A percentile compares a stretch with the other conserved stretches of the same genome.
phyloP scores from a whole-genome alignment of 306 rosid species.

The Bauhinia variegata region DNA sequence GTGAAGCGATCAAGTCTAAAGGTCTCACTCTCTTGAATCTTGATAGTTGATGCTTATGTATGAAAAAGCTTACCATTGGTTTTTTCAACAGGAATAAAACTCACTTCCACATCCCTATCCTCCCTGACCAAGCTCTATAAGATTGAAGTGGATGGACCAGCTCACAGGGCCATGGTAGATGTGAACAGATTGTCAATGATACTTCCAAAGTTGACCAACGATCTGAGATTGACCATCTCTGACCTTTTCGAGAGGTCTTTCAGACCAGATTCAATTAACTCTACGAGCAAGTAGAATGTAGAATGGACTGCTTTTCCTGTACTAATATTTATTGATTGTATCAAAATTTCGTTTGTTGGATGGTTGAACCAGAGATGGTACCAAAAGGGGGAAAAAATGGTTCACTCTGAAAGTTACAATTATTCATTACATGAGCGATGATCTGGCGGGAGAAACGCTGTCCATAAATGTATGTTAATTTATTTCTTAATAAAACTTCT shows the following conservation, averaged over 20 bases:
- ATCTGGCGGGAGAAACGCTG: too few species aligned
- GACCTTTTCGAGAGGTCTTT: conserved; percentile 64
- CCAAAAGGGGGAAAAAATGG: not conserved
- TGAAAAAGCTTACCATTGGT: conserved; percentile 27
- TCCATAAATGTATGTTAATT: too few species aligned
- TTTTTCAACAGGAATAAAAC: conserved; percentile 54
- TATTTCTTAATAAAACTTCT: conserved; percentile 32
- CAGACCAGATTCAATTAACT: conserved; percentile 49
- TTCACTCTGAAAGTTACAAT: not conserved
- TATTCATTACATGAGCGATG: not conserved
- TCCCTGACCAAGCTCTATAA: conserved; percentile 54
- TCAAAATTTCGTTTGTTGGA: too few species aligned
- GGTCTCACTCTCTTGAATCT: conserved; percentile 57
- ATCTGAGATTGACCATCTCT: conserved; percentile 58
- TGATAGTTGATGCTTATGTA: conserved; percentile 10
- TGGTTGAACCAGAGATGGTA: too few species aligned
- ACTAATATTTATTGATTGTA: too few species aligned
- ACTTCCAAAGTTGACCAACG: conserved; percentile 62
- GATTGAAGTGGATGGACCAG: conserved; percentile 61
- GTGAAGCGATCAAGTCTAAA: conserved; percentile 59
- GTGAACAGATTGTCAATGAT: conserved; percentile 60
- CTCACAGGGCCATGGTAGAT: conserved; percentile 90
- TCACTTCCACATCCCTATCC: conserved; percentile 46
- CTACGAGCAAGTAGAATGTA: conserved; percentile 69
- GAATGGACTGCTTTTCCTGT: too few species aligned